phyloP scores from a whole-genome alignment of 345 rosid genomes.

The Capsella bursapastoris region DNA sequence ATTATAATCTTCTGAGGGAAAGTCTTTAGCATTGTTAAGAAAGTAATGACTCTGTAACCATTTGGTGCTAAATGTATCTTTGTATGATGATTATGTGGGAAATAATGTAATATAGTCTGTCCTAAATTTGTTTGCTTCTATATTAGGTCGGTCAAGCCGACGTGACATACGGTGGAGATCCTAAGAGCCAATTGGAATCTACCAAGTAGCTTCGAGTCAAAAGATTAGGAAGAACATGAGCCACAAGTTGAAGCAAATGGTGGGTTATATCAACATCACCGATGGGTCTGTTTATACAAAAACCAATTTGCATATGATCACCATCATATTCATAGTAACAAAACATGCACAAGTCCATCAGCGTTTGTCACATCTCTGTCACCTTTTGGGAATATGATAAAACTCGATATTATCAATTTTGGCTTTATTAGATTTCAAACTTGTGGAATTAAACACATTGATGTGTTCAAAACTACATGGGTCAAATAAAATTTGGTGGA shows the following conservation, averaged over 20 bases:
- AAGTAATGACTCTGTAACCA: not conserved
- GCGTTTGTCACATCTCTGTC: conserved; percentile 21
- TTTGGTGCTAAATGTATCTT: not conserved
- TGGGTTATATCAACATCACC: conserved; percentile 34
- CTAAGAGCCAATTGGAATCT: conserved; percentile 20
- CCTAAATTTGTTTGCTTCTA: conserved; percentile 22
- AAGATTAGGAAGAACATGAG: conserved; percentile 29
- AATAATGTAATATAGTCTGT: conserved; percentile 26
- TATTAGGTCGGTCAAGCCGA: conserved; percentile 35
- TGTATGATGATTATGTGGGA: conserved; percentile 1
- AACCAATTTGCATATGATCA: conserved; percentile 43
- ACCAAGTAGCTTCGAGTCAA: conserved; percentile 19
- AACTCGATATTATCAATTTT: conserved; percentile 13
- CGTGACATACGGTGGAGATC: conserved; percentile 25
- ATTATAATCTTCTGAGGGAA: not conserved
- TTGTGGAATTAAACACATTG: conserved; percentile 20
- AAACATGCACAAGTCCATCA: conserved; percentile 24
- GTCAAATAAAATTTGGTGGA: conserved; percentile 7
- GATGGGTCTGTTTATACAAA: conserved; percentile 25
- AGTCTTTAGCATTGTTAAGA: conserved; percentile 13
- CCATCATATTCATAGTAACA: conserved; percentile 10
- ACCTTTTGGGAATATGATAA: conserved; percentile 22
- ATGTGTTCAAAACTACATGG: conserved; percentile 22
- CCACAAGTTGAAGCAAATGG: conserved; percentile 36
- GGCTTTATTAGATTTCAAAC: conserved; percentile 17